Percentiles rank a stretch among this genome's conserved stretches.
Conservation (phyloP, 805 yeast species). For the Scheffersomyces stipitis region DNA sequence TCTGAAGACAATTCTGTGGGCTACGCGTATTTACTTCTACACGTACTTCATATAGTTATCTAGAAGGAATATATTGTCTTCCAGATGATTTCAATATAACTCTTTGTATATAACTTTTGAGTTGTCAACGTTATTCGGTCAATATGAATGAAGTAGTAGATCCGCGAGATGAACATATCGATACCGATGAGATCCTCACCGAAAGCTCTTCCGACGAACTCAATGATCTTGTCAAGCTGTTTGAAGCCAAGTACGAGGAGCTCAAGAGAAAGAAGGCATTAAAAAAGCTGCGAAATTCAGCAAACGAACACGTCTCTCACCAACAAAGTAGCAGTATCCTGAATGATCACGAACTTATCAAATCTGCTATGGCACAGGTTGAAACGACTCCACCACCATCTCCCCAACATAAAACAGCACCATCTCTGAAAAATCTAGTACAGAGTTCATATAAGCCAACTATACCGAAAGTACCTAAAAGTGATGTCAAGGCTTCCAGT, state of each 20-base stretch:
- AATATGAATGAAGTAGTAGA: too few relatives aligned
- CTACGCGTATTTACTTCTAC: too few relatives aligned
- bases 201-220: slow-evolving; percentile 40
- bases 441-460: not conserved
- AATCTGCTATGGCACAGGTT: not conserved
- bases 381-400: not conserved
- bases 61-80: too few relatives aligned
- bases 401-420: not conserved
- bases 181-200: slow-evolving; percentile 32
- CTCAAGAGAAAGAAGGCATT: slow-evolving; percentile 18
- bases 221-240: slow-evolving; percentile 39
- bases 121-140: too few relatives aligned
- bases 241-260: slow-evolving; percentile 17
- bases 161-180: slow-evolving; percentile 26
- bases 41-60: too few relatives aligned
- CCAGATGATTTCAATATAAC: too few relatives aligned
- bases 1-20: slow-evolving; percentile 1
- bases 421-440: not conserved
- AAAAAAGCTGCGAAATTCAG: not conserved
- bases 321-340: not conserved
- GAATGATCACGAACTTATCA: not conserved
- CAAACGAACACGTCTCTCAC: not conserved
- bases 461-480: not conserved
- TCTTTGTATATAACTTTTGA: too few relatives aligned
- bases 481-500: slow-evolving; percentile 7